phyloP scores from a whole-genome alignment of 805 yeast species.

The Ogataea trehalophila region DNA sequence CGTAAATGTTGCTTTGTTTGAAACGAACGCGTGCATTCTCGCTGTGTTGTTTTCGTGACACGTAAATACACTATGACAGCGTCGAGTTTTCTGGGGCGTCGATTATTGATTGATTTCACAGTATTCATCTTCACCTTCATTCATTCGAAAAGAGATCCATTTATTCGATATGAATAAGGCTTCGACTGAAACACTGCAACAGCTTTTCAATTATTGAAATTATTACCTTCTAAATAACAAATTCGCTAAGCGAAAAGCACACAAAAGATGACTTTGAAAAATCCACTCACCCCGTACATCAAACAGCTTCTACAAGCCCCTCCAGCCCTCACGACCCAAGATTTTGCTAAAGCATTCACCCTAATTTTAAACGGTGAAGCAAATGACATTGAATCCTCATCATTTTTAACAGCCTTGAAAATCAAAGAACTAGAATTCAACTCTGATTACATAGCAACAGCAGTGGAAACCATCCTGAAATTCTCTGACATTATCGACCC shows the following conservation, averaged over 20 bases:
- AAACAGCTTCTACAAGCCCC: slow-evolving; percentile 59
- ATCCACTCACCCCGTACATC: slow-evolving; percentile 49
- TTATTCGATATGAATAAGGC: background rate
- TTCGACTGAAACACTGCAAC: background rate
- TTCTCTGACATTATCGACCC: slow-evolving; percentile 54
- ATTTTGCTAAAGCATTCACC: slow-evolving; percentile 58
- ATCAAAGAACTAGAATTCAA: slow-evolving; percentile 72
- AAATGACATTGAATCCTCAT: slow-evolving; percentile 64
- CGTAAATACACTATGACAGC: background rate
- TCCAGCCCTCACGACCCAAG: slow-evolving; percentile 57
- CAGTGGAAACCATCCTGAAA: slow-evolving; percentile 69
- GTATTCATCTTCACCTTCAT: too few relatives aligned
- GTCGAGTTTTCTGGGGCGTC: background rate
- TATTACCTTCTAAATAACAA: background rate
- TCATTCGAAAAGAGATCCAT: too few relatives aligned
- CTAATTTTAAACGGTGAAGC: slow-evolving; percentile 57
- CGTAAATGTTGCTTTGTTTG: too few relatives aligned
- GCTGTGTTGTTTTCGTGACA: background rate
- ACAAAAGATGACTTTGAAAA: slow-evolving; percentile 6
- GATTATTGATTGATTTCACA: background rate
- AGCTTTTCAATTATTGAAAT: background rate
- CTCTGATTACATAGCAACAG: slow-evolving; percentile 79
- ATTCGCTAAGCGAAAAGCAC: background rate
- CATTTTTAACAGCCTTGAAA: slow-evolving; percentile 77
- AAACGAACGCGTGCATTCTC: too few relatives aligned